Conservation (phyloP, 768 basidiomycete genomes). For the Boletales sp. region DNA sequence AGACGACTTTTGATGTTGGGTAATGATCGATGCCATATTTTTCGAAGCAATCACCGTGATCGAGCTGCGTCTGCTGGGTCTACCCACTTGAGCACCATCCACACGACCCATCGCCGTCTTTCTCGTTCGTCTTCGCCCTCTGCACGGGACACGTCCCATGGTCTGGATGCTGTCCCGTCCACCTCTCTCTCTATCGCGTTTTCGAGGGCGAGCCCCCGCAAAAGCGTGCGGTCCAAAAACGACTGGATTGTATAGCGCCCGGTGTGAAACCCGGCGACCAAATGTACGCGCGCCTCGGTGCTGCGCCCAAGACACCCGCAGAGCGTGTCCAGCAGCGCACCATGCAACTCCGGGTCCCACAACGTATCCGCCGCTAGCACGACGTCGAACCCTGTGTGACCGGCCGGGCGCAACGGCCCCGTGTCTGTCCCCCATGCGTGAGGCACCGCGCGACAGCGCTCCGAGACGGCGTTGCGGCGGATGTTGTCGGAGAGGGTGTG, state of each 20-base stretch:
- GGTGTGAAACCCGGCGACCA: constrained; percentile 76
- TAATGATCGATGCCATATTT: too few species aligned
- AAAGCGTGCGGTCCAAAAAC: constrained; percentile 40
- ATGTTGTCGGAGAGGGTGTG: constrained; percentile 57
- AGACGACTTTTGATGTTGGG: not conserved
- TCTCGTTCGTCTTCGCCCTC: constrained; percentile 64
- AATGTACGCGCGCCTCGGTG: constrained; percentile 47
- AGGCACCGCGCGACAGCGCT: constrained; percentile 50
- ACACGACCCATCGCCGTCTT: constrained; percentile 68
- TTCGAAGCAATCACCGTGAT: constrained; percentile 8
- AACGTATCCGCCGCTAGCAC: constrained; percentile 74
- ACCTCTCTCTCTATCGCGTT: constrained; percentile 48
- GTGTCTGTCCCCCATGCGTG: constrained; percentile 65
- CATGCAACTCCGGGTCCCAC: constrained; percentile 67
- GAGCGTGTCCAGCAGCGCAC: constrained; percentile 51
- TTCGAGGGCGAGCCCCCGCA: constrained; percentile 44
- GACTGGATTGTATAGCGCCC: constrained; percentile 68
- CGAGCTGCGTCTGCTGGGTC: not conserved
- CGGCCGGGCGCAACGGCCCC: constrained; percentile 7
- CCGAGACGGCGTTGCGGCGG: constrained; percentile 42
- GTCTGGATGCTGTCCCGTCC: constrained; percentile 34
- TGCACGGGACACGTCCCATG: constrained; percentile 50
- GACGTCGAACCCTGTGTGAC: constrained; percentile 48
- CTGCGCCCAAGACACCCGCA: constrained; percentile 42
- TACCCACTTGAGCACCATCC: constrained; percentile 56